Evolutionary conservation across 192 early-diverging fungal species (phyloP).

Genomic region (Backusella sp.): DNA sequence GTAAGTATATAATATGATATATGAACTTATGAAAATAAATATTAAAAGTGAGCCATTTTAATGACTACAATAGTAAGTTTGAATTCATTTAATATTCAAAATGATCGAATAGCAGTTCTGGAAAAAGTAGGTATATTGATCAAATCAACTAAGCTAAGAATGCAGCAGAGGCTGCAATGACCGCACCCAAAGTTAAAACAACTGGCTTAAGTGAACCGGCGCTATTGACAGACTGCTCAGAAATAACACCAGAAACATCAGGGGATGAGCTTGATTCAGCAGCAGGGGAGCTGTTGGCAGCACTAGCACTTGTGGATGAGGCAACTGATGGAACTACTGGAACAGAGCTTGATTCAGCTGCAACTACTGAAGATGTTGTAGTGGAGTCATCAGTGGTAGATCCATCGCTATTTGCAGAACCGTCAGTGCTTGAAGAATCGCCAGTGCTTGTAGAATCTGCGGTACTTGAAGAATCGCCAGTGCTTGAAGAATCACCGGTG

Average conservation of each 20-base stretch:
- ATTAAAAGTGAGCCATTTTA: not conserved
- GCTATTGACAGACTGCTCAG: not conserved
- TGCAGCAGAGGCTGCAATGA: not conserved
- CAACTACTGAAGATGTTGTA: not conserved
- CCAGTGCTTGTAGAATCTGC: not conserved
- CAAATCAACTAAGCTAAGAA: not conserved
- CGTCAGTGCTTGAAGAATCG: not conserved
- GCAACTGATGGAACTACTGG: not conserved
- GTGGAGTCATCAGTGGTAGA: not conserved
- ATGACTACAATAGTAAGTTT: not conserved
- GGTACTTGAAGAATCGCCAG: not conserved
- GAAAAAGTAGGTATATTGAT: not conserved
- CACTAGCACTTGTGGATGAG: not conserved
- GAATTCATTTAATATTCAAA: slow-evolving; percentile 1
- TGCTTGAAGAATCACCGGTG: not conserved
- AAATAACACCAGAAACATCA: slow-evolving; percentile 1
- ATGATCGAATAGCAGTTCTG: not conserved
- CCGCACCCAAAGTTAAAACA: not conserved
- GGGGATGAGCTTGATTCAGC: not conserved
- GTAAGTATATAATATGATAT: not conserved
- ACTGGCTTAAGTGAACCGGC: not conserved
- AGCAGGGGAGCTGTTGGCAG: not conserved
- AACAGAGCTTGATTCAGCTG: not conserved
- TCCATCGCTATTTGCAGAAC: not conserved
- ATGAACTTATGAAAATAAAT: not conserved